These are phyloP conservation scores for Fusarium mexicanum DNA, from an alignment of 2,329 filamentous ascomycete species.

Conservation along the genomic window DNA sequence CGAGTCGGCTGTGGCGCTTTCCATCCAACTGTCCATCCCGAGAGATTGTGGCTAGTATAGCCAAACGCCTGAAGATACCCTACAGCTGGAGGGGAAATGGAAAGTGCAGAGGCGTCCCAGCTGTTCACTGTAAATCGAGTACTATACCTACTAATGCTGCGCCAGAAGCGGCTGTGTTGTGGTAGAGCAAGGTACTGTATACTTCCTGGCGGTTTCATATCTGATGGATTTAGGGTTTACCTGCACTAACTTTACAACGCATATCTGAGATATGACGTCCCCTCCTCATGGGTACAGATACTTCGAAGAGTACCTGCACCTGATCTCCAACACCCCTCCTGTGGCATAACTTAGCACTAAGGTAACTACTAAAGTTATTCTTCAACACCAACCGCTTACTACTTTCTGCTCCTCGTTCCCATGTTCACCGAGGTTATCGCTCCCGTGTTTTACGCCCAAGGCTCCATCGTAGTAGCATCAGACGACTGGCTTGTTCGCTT, in stretches of 20 bases:
- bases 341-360: not conserved
- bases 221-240: not conserved
- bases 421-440: not conserved
- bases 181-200: conserved; percentile 28
- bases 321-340: conserved; percentile 14
- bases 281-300: conserved; percentile 25
- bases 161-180: not conserved
- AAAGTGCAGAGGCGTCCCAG: conserved; percentile 2
- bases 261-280: conserved; percentile 24
- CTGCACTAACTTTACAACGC: conserved; percentile 11
- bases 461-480: not conserved
- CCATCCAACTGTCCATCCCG: not conserved
- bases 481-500: conserved; percentile 1
- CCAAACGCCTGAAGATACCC: conserved; percentile 13
- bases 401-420: not conserved
- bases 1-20: conserved; percentile 28
- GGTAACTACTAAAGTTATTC: not conserved
- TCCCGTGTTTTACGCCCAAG: not conserved
- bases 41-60: conserved; percentile 16
- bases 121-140: not conserved
- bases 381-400: conserved; percentile 24
- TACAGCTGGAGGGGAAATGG: conserved; percentile 1
- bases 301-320: conserved; percentile 8
- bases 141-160: not conserved
- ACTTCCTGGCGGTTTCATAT: conserved; percentile 1